phyloP scores from a whole-genome alignment of 2,329 filamentous ascomycete species.

The Aspergillus quadricinctus region DNA sequence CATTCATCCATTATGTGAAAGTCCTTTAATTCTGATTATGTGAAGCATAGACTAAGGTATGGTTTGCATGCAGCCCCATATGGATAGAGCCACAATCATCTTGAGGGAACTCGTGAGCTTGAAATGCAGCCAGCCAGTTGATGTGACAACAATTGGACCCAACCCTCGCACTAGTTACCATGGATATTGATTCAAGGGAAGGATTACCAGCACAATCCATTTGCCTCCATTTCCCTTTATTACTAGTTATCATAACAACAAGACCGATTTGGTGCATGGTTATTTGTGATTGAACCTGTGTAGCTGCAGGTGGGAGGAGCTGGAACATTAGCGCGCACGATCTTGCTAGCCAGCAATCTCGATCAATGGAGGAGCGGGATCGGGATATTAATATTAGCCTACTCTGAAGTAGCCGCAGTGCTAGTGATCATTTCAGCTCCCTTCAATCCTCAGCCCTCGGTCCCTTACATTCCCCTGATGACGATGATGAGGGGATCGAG shows the following conservation, averaged over 20 bases:
- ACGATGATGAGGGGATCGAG: neutral
- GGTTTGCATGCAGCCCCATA: neutral
- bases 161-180: neutral
- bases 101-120: neutral
- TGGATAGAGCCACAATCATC: neutral
- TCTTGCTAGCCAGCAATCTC: conserved; percentile 1
- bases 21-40: too few species aligned
- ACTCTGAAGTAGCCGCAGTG: too few species aligned
- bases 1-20: too few species aligned
- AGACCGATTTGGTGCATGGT: neutral
- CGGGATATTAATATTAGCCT: neutral
- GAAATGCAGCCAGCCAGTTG: neutral
- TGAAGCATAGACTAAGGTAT: neutral
- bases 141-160: neutral
- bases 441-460: neutral
- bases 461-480: neutral
- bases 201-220: neutral
- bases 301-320: neutral
- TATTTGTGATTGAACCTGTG: neutral
- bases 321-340: conserved; percentile 7
- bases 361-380: neutral
- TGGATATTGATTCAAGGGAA: neutral
- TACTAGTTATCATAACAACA: neutral
- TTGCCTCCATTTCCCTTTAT: neutral
- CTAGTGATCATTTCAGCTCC: neutral